phyloP scores from a whole-genome alignment of 2,329 filamentous ascomycete species.

The Teratosphaeria zuluensis region DNA sequence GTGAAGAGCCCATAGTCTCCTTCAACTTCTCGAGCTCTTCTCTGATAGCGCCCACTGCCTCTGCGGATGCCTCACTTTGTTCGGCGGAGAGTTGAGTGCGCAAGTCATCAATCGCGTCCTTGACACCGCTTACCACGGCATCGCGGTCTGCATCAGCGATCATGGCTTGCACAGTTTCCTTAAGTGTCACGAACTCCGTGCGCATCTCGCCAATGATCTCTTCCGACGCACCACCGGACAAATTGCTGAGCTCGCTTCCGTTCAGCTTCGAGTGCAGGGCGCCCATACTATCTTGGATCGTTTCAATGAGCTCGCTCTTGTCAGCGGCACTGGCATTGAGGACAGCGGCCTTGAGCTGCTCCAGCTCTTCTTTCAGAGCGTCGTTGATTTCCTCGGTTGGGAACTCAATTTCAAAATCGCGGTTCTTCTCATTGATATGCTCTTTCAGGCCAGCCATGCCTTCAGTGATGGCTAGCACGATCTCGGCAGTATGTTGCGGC shows the following conservation, averaged over 20 bases:
- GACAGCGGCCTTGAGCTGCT: conserved; percentile 68
- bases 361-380: conserved; percentile 71
- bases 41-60: conserved; percentile 33
- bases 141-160: conserved; percentile 42
- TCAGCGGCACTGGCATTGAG: conserved; percentile 49
- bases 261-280: conserved; percentile 36
- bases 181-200: conserved; percentile 52
- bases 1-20: conserved; percentile 31
- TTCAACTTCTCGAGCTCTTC: conserved; percentile 35
- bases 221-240: conserved; percentile 29
- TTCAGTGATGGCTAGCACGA: conserved; percentile 23
- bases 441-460: conserved; percentile 23
- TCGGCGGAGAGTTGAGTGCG: conserved; percentile 29
- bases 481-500: conserved; percentile 17
- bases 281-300: conserved; percentile 45
- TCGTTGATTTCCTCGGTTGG: conserved; percentile 46
- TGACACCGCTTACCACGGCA: conserved; percentile 60
- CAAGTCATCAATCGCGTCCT: conserved; percentile 35
- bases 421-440: conserved; percentile 24
- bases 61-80: conserved; percentile 32
- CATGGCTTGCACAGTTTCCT: conserved; percentile 46
- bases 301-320: conserved; percentile 54
- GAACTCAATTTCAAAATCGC: conserved; percentile 28
- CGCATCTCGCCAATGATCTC: conserved; percentile 43
- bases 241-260: conserved; percentile 22